Percentiles rank a stretch among this genome's conserved stretches.
phyloP scores from a whole-genome alignment of 75 land plant genomes.

The Cunninghamia lanceolata region DNA sequence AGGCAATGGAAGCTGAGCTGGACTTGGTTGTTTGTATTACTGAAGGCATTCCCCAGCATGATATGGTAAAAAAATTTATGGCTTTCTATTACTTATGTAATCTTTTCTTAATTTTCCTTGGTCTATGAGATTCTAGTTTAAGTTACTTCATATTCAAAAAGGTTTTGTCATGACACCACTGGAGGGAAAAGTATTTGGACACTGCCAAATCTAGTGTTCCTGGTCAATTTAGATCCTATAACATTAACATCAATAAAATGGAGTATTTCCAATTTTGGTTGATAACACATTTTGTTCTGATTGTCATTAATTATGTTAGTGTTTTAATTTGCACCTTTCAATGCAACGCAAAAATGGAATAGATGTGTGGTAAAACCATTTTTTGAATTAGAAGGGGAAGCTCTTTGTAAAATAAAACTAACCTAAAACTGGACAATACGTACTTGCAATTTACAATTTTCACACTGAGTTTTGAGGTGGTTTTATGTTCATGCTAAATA shows the following conservation, averaged over 20 bases:
- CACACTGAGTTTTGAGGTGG: too few species aligned
- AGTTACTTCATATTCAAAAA: neutral
- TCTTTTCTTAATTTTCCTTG: neutral
- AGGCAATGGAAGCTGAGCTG: conserved; percentile 91
- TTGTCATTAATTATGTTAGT: neutral
- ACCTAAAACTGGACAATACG: too few species aligned
- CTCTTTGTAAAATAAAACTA: too few species aligned
- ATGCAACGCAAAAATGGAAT: too few species aligned
- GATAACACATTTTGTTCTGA: neutral
- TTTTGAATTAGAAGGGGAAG: too few species aligned
- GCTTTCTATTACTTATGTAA: neutral
- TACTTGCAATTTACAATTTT: too few species aligned
- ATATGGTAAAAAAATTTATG: conserved; percentile 56
- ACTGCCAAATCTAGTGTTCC: neutral
- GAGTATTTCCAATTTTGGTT: neutral
- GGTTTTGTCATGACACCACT: neutral
- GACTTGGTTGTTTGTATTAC: conserved; percentile 94
- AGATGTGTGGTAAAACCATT: too few species aligned
- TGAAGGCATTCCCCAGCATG: conserved; percentile 96
- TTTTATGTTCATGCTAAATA: too few species aligned
- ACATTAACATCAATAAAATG: neutral
- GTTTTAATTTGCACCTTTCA: too few species aligned
- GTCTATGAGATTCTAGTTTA: neutral
- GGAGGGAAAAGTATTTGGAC: neutral
- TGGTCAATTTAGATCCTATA: neutral